Percentiles rank a stretch among this genome's conserved stretches.
Conservation (phyloP, 2,329 filamentous ascomycete genomes). For the Didymella pomorum region DNA sequence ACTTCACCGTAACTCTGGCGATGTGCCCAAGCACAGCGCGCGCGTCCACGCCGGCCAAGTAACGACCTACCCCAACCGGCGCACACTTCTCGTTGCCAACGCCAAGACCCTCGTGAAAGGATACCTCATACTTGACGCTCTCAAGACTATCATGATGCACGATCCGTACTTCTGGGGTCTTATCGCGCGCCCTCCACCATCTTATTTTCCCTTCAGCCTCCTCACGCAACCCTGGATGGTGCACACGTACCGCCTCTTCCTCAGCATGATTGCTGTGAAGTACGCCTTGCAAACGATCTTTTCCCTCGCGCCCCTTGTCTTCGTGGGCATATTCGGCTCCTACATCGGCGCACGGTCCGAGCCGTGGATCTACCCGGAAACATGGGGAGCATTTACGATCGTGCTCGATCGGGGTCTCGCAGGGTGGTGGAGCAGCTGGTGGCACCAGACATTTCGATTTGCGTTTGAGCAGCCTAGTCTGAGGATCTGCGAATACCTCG, state of each 20-base stretch:
- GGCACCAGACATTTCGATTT: constrained; percentile 89
- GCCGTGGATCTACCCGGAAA: constrained; percentile 68
- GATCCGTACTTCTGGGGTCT: constrained; percentile 80
- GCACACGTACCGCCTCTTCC: constrained; percentile 63
- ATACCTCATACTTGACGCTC: constrained; percentile 74
- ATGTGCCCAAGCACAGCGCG: constrained; percentile 31
- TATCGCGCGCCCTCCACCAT: constrained; percentile 52
- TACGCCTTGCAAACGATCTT: constrained; percentile 69
- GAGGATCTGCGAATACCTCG: constrained; percentile 52
- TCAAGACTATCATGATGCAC: constrained; percentile 72
- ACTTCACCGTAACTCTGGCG: constrained; percentile 42
- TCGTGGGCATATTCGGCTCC: constrained; percentile 65
- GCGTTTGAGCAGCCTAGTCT: constrained; percentile 68
- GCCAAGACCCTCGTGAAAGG: constrained; percentile 57
- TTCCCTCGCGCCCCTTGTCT: constrained; percentile 67
- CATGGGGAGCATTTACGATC: constrained; percentile 61
- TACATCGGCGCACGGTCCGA: constrained; percentile 67
- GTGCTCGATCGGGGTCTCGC: constrained; percentile 75
- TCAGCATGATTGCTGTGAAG: constrained; percentile 66
- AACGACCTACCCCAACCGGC: constrained; percentile 46
- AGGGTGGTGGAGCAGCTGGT: constrained; percentile 85
- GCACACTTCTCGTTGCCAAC: constrained; percentile 46
- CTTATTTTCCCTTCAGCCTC: constrained; percentile 55
- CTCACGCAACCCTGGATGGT: constrained; percentile 57
- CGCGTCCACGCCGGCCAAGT: constrained; percentile 47